Evolutionary conservation across 2,329 filamentous ascomycete species (phyloP), one percentile per base, ranked within the genome.

Genomic region (Penicillium sumatraense): DNA sequence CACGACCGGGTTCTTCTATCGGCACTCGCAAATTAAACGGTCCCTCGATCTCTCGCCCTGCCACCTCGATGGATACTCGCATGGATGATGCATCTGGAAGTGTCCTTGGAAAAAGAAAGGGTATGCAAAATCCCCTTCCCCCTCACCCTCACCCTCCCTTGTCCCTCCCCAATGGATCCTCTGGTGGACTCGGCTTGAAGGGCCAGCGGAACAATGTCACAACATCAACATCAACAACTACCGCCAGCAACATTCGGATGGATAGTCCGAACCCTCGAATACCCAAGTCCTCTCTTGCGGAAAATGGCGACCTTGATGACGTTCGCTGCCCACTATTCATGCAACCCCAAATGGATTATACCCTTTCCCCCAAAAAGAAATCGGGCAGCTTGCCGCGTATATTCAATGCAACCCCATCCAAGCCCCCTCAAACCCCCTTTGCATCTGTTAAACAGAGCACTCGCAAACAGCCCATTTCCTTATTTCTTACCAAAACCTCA

Each of bases 401-500:
- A 45, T 52, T 54, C 49, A 21, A 48, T 58, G 24, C 67, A 54
- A 60, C 65, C 53, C 63, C 67, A 53, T 54, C 58, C 51, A 63
- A 62, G 77, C 67, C 79, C 78, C 49, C 20, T 14, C 63, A 54
- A 52, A 51, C 33, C 3, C 35, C 50, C 23, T 53, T 52, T 23
- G 9, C 24, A 13, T 56, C 53, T 26, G 49, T 53, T 8, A 24
- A 29, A 11, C 48, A 48, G 24, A 59, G 56, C 68, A 70, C 55
- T 59, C 72, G 62, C 69, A 73, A 62, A 56, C 63, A 62, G 58
- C 68, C 59, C 42, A 65, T 64, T 61, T 72, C 71, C 13, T 66
- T 71, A 1, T 93, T 83, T 79, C 80, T 93, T 67, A 88, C 83
- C 62, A 89, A 87, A 78, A 78, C 87, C 80, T 91, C 92, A 86